These are phyloP conservation scores for Exophiala lecanii-corni DNA, from an alignment of 2,329 filamentous ascomycete species.

Conservation along the genomic window DNA sequence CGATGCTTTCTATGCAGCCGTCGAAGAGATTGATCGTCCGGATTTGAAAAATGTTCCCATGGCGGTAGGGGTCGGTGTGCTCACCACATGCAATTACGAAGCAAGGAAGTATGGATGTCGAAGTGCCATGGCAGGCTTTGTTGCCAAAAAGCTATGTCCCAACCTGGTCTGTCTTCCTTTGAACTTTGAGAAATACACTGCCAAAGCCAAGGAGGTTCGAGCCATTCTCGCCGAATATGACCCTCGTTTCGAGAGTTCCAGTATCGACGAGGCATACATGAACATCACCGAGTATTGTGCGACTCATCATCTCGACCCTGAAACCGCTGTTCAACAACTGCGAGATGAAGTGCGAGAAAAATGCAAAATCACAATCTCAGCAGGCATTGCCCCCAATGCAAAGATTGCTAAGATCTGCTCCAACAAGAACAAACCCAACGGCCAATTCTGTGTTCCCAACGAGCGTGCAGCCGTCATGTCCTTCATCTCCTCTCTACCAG, in stretches of 20 bases:
- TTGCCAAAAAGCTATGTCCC: constrained; percentile 90
- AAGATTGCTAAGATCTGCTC: constrained; percentile 93
- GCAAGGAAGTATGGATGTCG: constrained; percentile 86
- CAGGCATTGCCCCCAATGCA: constrained; percentile 88
- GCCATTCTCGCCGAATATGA: constrained; percentile 83
- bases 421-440: constrained; percentile 94
- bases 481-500: constrained; percentile 80
- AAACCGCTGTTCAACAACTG: constrained; percentile 72
- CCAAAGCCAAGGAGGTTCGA: constrained; percentile 84
- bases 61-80: constrained; percentile 72
- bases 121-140: constrained; percentile 93
- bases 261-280: constrained; percentile 92
- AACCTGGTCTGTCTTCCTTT: constrained; percentile 74
- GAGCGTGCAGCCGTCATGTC: constrained; percentile 71
- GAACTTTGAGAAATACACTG: constrained; percentile 85
- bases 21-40: constrained; percentile 78
- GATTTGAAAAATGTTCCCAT: constrained; percentile 85
- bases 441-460: constrained; percentile 72
- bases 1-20: constrained; percentile 95
- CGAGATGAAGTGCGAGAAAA: constrained; percentile 69
- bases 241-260: constrained; percentile 83
- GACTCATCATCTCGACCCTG: constrained; percentile 62
- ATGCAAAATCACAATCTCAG: constrained; percentile 82
- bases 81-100: constrained; percentile 78
- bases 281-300: constrained; percentile 86